Evolutionary conservation across 257 asterid species (phyloP).

Genomic region (Mentha longifolia): DNA sequence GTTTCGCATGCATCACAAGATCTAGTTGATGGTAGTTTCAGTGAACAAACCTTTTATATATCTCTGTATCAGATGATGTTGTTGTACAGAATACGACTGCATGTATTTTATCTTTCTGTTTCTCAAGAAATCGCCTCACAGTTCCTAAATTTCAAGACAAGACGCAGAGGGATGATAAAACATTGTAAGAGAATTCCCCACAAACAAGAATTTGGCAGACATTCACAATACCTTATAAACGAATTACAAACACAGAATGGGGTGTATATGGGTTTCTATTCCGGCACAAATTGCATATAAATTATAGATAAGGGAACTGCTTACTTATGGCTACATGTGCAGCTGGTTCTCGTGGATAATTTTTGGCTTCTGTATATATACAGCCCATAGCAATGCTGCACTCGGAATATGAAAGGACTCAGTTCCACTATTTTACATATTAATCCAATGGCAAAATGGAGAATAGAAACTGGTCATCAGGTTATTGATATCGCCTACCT

Average conservation of each 20-base stretch:
- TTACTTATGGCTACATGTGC: slow-evolving; percentile 98
- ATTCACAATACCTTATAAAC: slow-evolving; percentile 1
- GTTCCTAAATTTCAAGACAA: slow-evolving; percentile 62
- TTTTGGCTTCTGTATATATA: slow-evolving; percentile 91
- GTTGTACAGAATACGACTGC: slow-evolving; percentile 85
- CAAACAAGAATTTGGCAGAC: slow-evolving; percentile 6
- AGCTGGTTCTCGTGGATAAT: slow-evolving; percentile 98
- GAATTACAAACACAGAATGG: background rate
- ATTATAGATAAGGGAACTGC: slow-evolving; percentile 33
- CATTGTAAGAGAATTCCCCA: background rate
- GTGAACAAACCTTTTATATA: slow-evolving; percentile 78
- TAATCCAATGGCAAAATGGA: slow-evolving; percentile 27
- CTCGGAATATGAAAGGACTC: slow-evolving; percentile 30
- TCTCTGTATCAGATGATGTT: slow-evolving; percentile 88
- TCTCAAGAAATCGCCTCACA: slow-evolving; percentile 91
- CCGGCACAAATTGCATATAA: slow-evolving; percentile 21
- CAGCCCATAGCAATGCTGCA: slow-evolving; percentile 97
- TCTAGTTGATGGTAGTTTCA: background rate
- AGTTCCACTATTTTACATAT: slow-evolving; percentile 32
- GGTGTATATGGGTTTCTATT: slow-evolving; percentile 10
- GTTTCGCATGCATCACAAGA: background rate
- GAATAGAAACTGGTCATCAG: slow-evolving; percentile 20
- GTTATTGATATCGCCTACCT: slow-evolving; percentile 51
- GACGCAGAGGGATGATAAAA: background rate
- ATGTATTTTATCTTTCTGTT: slow-evolving; percentile 77